Conservation (phyloP, 1,284 basidiomycete genomes). For the Cryptococcus sp. region DNA sequence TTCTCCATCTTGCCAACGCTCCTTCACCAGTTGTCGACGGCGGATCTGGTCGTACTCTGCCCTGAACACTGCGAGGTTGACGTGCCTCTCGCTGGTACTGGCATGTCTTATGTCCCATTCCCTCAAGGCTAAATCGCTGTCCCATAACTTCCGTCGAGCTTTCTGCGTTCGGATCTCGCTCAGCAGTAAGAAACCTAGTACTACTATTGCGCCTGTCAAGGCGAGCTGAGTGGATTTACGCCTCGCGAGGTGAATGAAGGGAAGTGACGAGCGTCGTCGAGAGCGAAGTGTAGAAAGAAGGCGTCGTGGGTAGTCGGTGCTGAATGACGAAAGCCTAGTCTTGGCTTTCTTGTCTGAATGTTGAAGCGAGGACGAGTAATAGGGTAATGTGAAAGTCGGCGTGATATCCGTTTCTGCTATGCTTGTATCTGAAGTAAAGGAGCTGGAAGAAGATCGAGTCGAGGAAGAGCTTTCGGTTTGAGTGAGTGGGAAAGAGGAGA, state of each 20-base stretch:
- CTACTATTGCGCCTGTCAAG: constrained; percentile 4
- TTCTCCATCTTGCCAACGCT: neutral
- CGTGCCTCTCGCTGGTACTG: constrained; percentile 2
- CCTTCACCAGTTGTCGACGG: neutral
- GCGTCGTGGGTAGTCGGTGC: neutral
- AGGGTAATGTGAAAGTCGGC: too few species aligned
- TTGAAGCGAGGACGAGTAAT: too few species aligned
- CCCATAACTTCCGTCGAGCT: constrained; percentile 9
- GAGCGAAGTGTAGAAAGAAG: neutral
- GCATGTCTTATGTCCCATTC: constrained; percentile 18
- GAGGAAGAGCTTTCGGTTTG: too few species aligned
- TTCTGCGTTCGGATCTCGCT: constrained; percentile 12
- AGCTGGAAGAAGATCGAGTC: too few species aligned
- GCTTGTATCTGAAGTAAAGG: too few species aligned
- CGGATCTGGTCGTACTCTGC: constrained; percentile 10
- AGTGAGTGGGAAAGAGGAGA: too few species aligned
- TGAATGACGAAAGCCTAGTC: too few species aligned
- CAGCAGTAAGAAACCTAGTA: constrained; percentile 9
- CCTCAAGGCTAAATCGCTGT: constrained; percentile 2
- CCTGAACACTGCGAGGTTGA: constrained; percentile 11
- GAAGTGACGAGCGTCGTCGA: constrained; percentile 13
- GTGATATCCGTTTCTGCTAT: too few species aligned
- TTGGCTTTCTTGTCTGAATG: too few species aligned
- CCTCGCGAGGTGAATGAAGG: constrained; percentile 10
- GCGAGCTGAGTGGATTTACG: constrained; percentile 18